Evolutionary conservation across 2,329 filamentous ascomycete genomes (phyloP).

Genomic region (Penicillium brevicompactum): DNA sequence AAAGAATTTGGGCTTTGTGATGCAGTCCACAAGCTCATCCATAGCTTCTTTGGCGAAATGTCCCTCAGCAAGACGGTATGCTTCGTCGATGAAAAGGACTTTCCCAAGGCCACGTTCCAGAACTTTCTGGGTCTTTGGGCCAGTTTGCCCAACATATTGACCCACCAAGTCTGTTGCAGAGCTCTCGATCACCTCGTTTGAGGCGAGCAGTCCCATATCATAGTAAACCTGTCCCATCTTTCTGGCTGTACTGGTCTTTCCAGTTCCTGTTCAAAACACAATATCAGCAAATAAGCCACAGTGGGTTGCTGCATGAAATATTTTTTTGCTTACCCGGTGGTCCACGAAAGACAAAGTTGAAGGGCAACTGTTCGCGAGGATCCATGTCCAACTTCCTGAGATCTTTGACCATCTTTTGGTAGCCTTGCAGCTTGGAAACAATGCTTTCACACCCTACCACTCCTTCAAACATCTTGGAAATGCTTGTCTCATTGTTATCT

Average conservation of each 20-base stretch:
- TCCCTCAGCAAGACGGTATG: constrained; percentile 64
- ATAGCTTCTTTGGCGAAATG: constrained; percentile 60
- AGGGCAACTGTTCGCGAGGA: constrained; percentile 61
- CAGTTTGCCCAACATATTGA: constrained; percentile 69
- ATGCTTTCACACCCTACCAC: constrained; percentile 61
- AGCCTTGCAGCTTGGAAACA: constrained; percentile 56
- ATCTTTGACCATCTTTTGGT: constrained; percentile 55
- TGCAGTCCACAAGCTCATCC: constrained; percentile 54
- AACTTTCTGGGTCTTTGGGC: constrained; percentile 63
- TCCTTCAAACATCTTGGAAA: constrained; percentile 59
- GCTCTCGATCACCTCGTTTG: constrained; percentile 63
- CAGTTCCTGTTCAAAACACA: constrained; percentile 55
- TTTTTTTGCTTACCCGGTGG: constrained; percentile 56
- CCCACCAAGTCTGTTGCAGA: constrained; percentile 71
- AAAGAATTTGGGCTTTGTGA: constrained; percentile 60
- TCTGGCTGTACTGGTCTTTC: constrained; percentile 72
- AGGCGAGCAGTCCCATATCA: constrained; percentile 68
- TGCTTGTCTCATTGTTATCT: constrained; percentile 47
- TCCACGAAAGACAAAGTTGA: constrained; percentile 70
- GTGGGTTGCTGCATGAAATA: not conserved
- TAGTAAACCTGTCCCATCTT: constrained; percentile 77
- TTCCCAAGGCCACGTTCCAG: constrained; percentile 66
- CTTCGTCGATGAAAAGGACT: constrained; percentile 73
- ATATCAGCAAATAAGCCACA: not conserved
- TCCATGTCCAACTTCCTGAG: constrained; percentile 58